phyloP scores from a whole-genome alignment of 164 flowering plant genomes.

The Piper betle region DNA sequence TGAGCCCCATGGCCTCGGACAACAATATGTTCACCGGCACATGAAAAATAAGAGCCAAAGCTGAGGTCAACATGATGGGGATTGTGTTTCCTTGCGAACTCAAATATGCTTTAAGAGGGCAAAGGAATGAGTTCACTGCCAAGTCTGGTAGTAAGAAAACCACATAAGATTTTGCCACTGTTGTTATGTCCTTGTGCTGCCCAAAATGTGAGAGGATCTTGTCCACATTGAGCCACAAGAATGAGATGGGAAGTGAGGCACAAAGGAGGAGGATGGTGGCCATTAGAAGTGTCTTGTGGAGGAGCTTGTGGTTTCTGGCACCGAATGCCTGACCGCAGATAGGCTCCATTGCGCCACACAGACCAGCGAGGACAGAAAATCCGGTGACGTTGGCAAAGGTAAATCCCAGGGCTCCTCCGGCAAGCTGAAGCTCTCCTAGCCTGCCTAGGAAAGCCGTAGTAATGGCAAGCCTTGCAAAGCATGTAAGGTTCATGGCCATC shows the following conservation, averaged over 20 bases:
- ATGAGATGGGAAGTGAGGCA: slow-evolving; percentile 42
- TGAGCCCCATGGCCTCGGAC: slow-evolving; percentile 43
- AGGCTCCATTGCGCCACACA: slow-evolving; percentile 91
- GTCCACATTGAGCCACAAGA: slow-evolving; percentile 72
- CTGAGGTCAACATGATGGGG: slow-evolving; percentile 64
- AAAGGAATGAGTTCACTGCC: slow-evolving; percentile 47
- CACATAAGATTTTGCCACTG: slow-evolving; percentile 39
- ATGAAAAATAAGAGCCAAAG: slow-evolving; percentile 45
- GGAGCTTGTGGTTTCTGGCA: slow-evolving; percentile 63
- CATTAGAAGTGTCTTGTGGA: slow-evolving; percentile 76
- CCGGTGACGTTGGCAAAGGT: slow-evolving; percentile 90
- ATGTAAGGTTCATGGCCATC: slow-evolving; percentile 58
- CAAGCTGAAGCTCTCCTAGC: slow-evolving; percentile 63
- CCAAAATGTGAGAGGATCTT: slow-evolving; percentile 55
- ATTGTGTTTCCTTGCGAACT: slow-evolving; percentile 57
- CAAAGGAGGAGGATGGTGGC: slow-evolving; percentile 34
- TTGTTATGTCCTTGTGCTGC: slow-evolving; percentile 52
- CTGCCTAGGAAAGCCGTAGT: slow-evolving; percentile 76
- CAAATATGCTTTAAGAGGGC: slow-evolving; percentile 70
- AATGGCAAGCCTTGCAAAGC: slow-evolving; percentile 54
- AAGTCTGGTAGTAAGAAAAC: slow-evolving; percentile 71
- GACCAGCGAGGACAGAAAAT: slow-evolving; percentile 68
- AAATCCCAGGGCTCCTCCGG: slow-evolving; percentile 75
- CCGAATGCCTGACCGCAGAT: slow-evolving; percentile 89
- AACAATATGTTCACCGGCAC: slow-evolving; percentile 53